A percentile compares a stretch with the other conserved stretches of the same genome.
phyloP scores from a whole-genome alignment of 345 rosid species.

The Arabidopsis suecica region DNA sequence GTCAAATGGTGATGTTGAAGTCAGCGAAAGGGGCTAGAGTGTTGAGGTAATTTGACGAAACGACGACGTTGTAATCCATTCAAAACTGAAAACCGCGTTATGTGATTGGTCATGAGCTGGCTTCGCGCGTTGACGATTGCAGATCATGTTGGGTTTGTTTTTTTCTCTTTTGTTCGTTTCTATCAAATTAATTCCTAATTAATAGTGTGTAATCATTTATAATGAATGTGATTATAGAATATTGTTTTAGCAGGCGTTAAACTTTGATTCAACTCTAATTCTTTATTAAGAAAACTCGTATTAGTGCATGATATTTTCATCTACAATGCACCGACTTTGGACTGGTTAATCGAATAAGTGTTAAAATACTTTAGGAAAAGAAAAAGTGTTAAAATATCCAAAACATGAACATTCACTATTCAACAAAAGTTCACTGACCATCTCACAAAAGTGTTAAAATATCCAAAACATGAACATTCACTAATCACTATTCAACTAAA shows the following conservation, averaged over 20 bases:
- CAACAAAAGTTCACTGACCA: background rate
- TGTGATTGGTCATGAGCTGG: constrained; percentile 16
- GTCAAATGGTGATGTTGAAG: constrained; percentile 22
- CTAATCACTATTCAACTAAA: background rate
- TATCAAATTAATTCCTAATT: background rate
- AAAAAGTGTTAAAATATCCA: background rate
- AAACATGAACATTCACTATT: background rate
- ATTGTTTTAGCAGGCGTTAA: background rate
- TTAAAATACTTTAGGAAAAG: background rate
- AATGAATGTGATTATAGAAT: background rate
- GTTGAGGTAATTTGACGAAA: constrained; percentile 14
- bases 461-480: background rate
- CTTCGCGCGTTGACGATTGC: constrained; percentile 28
- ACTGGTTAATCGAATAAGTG: background rate
- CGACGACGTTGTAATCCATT: constrained; percentile 7
- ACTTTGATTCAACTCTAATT: background rate
- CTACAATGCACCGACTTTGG: constrained; percentile 22
- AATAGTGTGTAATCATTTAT: constrained; percentile 24
- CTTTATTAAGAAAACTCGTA: background rate
- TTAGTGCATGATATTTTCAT: background rate
- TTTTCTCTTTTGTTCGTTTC: constrained; percentile 21
- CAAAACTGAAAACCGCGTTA: constrained; percentile 31
- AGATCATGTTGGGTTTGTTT: constrained; percentile 15
- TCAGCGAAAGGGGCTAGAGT: constrained; percentile 32
- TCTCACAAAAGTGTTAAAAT: background rate